phyloP scores from a whole-genome alignment of 176 grass and related monocot genomes.

The Oryza officinalis region DNA sequence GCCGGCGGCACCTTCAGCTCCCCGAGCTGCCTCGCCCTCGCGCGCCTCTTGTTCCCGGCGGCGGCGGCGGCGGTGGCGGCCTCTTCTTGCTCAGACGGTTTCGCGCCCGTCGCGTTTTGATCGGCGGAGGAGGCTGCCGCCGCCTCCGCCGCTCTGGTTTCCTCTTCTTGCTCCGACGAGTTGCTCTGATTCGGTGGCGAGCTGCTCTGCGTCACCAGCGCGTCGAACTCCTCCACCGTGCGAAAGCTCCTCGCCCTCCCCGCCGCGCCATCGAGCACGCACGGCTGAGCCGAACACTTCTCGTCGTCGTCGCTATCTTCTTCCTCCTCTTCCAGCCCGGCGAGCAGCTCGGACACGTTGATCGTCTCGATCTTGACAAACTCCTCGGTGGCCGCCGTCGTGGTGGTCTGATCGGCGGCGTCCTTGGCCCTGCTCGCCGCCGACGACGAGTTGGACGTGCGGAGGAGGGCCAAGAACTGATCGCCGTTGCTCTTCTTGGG shows the following conservation, averaged over 20 bases:
- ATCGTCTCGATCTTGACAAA: conserved; percentile 61
- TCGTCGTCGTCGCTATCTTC: conserved; percentile 2
- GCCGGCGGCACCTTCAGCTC: conserved; percentile 48
- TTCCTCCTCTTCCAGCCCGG: conserved; percentile 60
- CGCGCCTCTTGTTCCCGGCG: conserved; percentile 42
- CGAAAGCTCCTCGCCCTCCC: conserved; percentile 54
- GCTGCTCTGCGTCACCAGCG: conserved; percentile 29
- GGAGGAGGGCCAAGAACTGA: conserved; percentile 63
- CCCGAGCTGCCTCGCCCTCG: conserved; percentile 56
- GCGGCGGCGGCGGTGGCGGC: conserved; percentile 1
- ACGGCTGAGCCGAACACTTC: neutral
- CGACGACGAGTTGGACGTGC: conserved; percentile 33
- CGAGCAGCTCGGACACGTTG: conserved; percentile 65
- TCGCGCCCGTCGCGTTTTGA: neutral
- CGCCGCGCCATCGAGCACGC: neutral
- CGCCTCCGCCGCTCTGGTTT: neutral
- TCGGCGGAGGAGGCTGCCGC: neutral
- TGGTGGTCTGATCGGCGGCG: neutral
- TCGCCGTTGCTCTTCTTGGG: conserved; percentile 64
- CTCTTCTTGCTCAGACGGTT: neutral
- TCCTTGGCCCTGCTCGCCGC: conserved; percentile 26
- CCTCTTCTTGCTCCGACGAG: conserved; percentile 26
- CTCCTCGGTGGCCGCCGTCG: neutral
- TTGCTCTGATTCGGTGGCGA: neutral
- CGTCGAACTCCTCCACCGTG: conserved; percentile 66